Conservation (phyloP, 1,139 yeast species). For the Pichia sp. region DNA sequence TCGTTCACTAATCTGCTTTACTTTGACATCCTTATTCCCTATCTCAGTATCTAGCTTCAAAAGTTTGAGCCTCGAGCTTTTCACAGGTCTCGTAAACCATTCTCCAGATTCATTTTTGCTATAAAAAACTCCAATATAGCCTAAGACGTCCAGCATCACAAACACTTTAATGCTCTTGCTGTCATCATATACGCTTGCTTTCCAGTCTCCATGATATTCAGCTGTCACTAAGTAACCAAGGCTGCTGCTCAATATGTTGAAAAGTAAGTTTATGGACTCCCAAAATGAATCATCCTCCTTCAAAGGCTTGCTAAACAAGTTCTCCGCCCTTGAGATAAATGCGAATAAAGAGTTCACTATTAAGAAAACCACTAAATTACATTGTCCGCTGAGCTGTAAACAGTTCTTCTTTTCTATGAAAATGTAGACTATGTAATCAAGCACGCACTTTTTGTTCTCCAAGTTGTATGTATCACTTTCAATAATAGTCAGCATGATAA, state of each 20-base stretch:
- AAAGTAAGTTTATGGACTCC: slow-evolving; percentile 22
- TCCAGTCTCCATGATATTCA: slow-evolving; percentile 13
- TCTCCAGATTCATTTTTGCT: background rate
- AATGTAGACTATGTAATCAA: slow-evolving; percentile 26
- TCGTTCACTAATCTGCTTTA: background rate
- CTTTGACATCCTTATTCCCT: background rate
- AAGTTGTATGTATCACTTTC: slow-evolving; percentile 7
- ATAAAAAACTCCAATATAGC: slow-evolving; percentile 23
- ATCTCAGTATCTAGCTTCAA: slow-evolving; percentile 6
- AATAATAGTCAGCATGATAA: slow-evolving; percentile 20
- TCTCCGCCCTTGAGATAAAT: background rate
- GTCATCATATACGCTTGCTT: slow-evolving; percentile 3
- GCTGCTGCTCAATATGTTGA: slow-evolving; percentile 21
- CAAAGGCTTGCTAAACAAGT: background rate
- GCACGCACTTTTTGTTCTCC: slow-evolving; percentile 7
- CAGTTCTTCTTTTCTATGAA: slow-evolving; percentile 20
- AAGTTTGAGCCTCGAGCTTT: slow-evolving; percentile 2
- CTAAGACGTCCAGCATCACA: slow-evolving; percentile 22
- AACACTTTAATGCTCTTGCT: slow-evolving; percentile 14
- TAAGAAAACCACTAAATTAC: slow-evolving; percentile 17
- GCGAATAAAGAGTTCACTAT: slow-evolving; percentile 17
- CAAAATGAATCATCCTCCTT: slow-evolving; percentile 9
- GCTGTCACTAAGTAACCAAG: slow-evolving; percentile 16
- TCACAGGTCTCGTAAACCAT: slow-evolving; percentile 22
- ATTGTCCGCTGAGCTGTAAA: slow-evolving; percentile 1